phyloP scores from a whole-genome alignment of 805 yeast species.

The Monosporozyma unispora region DNA sequence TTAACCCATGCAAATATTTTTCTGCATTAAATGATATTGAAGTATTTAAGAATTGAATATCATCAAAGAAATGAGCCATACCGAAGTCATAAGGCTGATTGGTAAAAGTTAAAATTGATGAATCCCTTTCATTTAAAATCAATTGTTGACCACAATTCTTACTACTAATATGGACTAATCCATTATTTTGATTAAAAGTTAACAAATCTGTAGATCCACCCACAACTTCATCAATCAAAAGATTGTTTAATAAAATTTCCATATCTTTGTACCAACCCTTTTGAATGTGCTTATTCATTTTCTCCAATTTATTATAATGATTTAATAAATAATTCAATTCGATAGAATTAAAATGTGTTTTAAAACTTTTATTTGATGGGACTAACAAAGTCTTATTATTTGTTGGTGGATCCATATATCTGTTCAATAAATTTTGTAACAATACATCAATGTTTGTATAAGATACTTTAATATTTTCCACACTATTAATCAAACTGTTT shows the following conservation, averaged over 20 bases:
- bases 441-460: neutral
- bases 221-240: slow-evolving; percentile 34
- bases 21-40: slow-evolving; percentile 40
- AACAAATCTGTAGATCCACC: slow-evolving; percentile 33
- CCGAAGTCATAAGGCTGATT: slow-evolving; percentile 42
- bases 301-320: slow-evolving; percentile 8
- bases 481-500: slow-evolving; percentile 21
- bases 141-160: slow-evolving; percentile 32
- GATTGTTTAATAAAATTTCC: slow-evolving; percentile 17
- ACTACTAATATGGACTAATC: slow-evolving; percentile 10
- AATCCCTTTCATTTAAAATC: slow-evolving; percentile 27
- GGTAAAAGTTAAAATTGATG: slow-evolving; percentile 25
- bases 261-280: slow-evolving; percentile 18
- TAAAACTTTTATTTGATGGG: slow-evolving; percentile 37
- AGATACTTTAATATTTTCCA: neutral
- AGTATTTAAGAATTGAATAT: slow-evolving; percentile 20
- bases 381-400: slow-evolving; percentile 36
- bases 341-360: slow-evolving; percentile 30
- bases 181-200: neutral
- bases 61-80: slow-evolving; percentile 40
- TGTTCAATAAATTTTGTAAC: neutral
- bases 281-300: slow-evolving; percentile 7
- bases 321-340: slow-evolving; percentile 38
- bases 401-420: neutral
- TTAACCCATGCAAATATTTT: slow-evolving; percentile 50